Percentiles rank a stretch among this genome's conserved stretches.
These are phyloP conservation scores for Kurtzmaniella quercitrusa DNA, from an alignment of 1,139 yeast genomes.

Conservation along the genomic window DNA sequence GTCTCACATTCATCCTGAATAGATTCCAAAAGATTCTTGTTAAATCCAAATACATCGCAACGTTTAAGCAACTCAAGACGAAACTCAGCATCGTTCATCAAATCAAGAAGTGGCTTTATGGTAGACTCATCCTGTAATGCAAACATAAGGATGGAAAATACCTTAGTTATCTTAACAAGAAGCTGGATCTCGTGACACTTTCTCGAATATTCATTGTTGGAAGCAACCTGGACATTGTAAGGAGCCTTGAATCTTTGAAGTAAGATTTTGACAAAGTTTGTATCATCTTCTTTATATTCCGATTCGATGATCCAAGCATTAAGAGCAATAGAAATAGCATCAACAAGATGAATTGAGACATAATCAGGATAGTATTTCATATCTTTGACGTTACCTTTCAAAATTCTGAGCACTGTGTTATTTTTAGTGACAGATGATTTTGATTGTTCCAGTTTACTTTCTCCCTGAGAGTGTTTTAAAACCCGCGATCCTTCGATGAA, in stretches of 20 bases:
- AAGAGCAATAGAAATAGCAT: conserved; percentile 61
- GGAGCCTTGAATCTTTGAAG: conserved; percentile 31
- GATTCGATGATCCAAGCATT: conserved; percentile 64
- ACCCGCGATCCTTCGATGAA: conserved; percentile 70
- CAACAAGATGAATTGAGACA: conserved; percentile 55
- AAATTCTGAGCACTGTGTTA: conserved; percentile 16
- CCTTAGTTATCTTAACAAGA: conserved; percentile 66
- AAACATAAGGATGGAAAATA: conserved; percentile 68
- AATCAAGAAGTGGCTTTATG: conserved; percentile 38
- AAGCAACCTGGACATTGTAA: conserved; percentile 16
- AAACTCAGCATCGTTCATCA: conserved; percentile 20
- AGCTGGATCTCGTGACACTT: conserved; percentile 54
- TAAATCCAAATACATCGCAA: conserved; percentile 32
- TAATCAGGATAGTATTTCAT: conserved; percentile 54
- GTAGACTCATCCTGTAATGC: conserved; percentile 45
- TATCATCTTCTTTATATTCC: conserved; percentile 37
- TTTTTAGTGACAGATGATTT: conserved; percentile 9
- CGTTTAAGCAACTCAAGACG: conserved; percentile 6
- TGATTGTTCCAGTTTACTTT: conserved; percentile 14
- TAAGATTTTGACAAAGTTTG: conserved; percentile 48
- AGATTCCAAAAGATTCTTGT: conserved; percentile 40
- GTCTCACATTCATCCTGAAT: not conserved
- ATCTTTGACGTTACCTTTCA: conserved; percentile 55
- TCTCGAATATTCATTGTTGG: conserved; percentile 27
- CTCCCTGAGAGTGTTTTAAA: conserved; percentile 9